phyloP scores from a whole-genome alignment of 352 stramenopile species.

The Phytophthora quininea region DNA sequence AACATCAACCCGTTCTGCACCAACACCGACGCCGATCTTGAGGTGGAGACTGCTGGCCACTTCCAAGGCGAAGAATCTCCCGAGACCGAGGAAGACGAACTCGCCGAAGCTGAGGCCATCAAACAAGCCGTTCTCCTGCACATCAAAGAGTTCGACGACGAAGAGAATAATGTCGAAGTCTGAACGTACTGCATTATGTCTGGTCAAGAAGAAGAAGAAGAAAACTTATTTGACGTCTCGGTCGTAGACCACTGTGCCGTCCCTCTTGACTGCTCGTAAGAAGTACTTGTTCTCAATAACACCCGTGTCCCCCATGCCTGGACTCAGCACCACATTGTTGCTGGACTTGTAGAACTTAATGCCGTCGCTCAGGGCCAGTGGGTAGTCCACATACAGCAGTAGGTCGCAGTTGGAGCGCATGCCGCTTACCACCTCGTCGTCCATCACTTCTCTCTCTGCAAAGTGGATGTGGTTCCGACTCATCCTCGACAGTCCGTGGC shows the following conservation, averaged over 20 bases:
- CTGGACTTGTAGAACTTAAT: conserved; percentile 87
- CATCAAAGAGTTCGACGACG: conserved; percentile 32
- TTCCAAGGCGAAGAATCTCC: conserved; percentile 28
- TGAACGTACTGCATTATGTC: too few relatives aligned
- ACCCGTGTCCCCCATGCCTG: conserved; percentile 54
- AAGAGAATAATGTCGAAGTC: conserved; percentile 21
- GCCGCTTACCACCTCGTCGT: conserved; percentile 76
- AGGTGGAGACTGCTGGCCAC: conserved; percentile 42
- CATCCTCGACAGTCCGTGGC: conserved; percentile 75
- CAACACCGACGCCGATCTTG: conserved; percentile 28
- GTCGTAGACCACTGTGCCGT: conserved; percentile 63
- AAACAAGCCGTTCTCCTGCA: conserved; percentile 33
- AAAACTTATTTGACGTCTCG: conserved; percentile 20
- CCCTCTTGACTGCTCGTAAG: conserved; percentile 50
- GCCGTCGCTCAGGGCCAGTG: conserved; percentile 58
- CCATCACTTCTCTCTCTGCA: conserved; percentile 50
- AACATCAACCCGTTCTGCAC: conserved; percentile 83
- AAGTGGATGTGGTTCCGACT: conserved; percentile 89
- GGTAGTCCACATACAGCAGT: conserved; percentile 77
- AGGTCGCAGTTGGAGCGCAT: conserved; percentile 77
- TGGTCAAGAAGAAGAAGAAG: too few relatives aligned
- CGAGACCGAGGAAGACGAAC: conserved; percentile 16
- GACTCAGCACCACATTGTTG: conserved; percentile 85
- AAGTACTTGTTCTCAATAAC: conserved; percentile 68
- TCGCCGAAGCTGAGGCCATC: conserved; percentile 27